Evolutionary conservation across 352 stramenopile species (phyloP), one percentile per base, ranked within the genome.

Genomic region (Phytophthora chlamydospora): DNA sequence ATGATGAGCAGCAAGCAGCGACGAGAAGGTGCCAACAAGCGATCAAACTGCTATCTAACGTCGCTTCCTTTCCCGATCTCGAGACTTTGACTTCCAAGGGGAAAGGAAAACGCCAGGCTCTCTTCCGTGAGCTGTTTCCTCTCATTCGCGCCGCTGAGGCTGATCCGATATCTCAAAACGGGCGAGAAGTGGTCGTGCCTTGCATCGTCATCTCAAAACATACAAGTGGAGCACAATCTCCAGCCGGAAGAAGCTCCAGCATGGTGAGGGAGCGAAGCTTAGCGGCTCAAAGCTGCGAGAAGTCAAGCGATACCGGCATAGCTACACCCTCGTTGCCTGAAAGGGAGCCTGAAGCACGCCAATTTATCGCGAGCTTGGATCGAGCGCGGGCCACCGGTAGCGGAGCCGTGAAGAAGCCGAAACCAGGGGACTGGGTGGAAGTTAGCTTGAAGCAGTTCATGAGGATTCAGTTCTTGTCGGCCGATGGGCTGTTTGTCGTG

Each of bases 351-450:
- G 17, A 42, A 32, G 8, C 24, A 36, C 31, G 2, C 13, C 34
- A 44, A 14, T 36, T 27, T 14, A 51, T 16, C 54, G 17, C 24
- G 21, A 58, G 7, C 4, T 40, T 62, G 27, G 40, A 55, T 6
- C 40, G 6, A 56, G 6, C 24, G 16, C 24, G 0, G 13, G 17
- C 12, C 14, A 31, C 19, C 11, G 31, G n/a, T 1, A 51, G 39
- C 12, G 24, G 43, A 51, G 39, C 11, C 19, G 27, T 27, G 41
- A 48, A 33, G 13, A 69, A 49, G 9, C 76, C 79, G 6, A 77
- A 74, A 14, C 41, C 45, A 31, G 73, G 81, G 14, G 76, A 90
- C 19, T 88, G 81, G 79, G 39, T 90, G 9, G 69, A 90, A 62
- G 16, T 90, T 14, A 50, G 29, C 13, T 34, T 66, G 16, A 82